Evolutionary conservation across 139 green algal species (phyloP).

Genomic region (Micractinium conductrix): DNA sequence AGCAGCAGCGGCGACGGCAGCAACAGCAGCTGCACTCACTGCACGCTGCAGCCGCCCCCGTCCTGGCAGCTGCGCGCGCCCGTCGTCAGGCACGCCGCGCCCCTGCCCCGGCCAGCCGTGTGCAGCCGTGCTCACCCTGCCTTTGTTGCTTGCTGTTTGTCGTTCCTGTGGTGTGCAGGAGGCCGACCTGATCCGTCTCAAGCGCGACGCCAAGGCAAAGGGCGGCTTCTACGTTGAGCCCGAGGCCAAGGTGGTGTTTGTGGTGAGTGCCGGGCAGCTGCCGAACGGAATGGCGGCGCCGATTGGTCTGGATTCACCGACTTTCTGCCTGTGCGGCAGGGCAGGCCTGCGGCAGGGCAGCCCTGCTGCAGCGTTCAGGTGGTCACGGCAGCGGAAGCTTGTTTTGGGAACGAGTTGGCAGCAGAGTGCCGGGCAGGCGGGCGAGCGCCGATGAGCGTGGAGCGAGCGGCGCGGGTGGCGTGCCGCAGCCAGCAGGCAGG

Average conservation of each 20-base stretch:
- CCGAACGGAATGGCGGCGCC: no score
- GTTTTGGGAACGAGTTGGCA: no score
- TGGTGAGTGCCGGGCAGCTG: constrained; percentile 64
- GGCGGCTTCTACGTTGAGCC: constrained; percentile 95
- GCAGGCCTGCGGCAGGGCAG: no score
- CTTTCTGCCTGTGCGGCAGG: no score
- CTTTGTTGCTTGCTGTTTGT: not conserved
- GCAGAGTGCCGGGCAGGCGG: no score
- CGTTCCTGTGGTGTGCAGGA: constrained; percentile 75
- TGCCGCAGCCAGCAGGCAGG: no score
- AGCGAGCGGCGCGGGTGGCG: no score
- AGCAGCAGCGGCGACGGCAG: not conserved
- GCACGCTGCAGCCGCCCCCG: not conserved
- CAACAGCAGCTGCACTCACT: not conserved
- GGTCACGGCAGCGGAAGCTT: no score
- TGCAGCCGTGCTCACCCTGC: not conserved
- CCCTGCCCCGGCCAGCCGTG: not conserved
- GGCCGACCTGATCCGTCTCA: constrained; percentile 89
- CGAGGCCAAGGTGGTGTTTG: constrained; percentile 96
- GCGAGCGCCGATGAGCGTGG: no score
- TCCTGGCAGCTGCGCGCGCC: not conserved
- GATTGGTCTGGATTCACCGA: no score
- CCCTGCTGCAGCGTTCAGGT: no score
- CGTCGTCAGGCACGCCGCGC: not conserved
- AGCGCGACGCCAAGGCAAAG: constrained; percentile 90